Base-by-base conservation (phyloP, 2,329 filamentous ascomycete species). In the Orbilia ellipsospora region DNA sequence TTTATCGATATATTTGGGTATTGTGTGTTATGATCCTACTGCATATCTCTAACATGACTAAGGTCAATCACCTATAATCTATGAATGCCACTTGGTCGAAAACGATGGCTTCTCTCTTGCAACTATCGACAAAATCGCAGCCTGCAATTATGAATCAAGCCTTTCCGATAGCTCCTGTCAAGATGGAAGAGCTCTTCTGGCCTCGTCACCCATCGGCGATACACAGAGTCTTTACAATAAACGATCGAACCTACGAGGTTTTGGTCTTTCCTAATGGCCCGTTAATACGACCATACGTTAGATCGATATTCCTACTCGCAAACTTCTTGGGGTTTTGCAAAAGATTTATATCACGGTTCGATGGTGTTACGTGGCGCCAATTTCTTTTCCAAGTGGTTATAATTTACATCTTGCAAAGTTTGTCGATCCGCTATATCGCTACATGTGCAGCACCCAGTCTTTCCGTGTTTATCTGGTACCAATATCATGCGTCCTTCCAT, bases 261-360 rank as follows among this genome's bases (percentile, higher is more conserved):
- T 26, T 66, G 3, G 23, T 73, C 20, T 54, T 60, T 16, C 59
- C 67, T 4, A 63, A 54, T 18, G 59, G 59, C 2, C 67, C 42
- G 6, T 26, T 64, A 12, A 59, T 72, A 57, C 10, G 20, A 16
- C 26, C 40, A 8, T 72, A 72, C 20, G 16, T 51, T 26, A 20
- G 8, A 5, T 36, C 44, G 7, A 54, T 48, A 5, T 40, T 64
- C 0, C 5, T 59, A 10, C 12, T 60, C 13, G 60, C 23, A 18
- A 44, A 26, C n/a, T 52, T 65, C n/a, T 31, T 66, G 42, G 42
- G 5, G 8, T 6, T 64, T 8, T 56, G 20, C 12, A 56, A 40
- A 23, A 50, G 40, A 36, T 36, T 36, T 36, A 36, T 36, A 36
- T 36, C 31, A 2, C 6, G 31, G 8, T 36, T 10, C 5, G 10